Conservation (phyloP, 208 protist species). For the Leishmania mexicana region DNA sequence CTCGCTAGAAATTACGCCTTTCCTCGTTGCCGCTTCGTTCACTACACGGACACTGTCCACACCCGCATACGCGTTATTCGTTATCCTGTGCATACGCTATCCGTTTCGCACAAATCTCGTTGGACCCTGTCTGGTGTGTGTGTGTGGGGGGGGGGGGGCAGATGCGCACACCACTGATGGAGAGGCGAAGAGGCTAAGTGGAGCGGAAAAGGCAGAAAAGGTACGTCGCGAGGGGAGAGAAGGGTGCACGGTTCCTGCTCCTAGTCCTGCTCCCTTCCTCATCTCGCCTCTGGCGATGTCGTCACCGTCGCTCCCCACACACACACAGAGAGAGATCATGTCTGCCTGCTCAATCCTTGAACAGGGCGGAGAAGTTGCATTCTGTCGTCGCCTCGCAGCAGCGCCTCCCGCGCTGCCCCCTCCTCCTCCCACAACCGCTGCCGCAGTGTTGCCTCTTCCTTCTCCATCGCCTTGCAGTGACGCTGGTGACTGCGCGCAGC, state of each 20-base stretch:
- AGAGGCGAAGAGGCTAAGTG: neutral
- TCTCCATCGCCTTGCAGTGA: constrained; percentile 20
- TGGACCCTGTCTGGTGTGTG: neutral
- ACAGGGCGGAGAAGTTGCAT: neutral
- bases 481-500: constrained; percentile 35
- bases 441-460: constrained; percentile 28
- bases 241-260: neutral
- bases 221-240: neutral
- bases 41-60: neutral
- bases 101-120: neutral
- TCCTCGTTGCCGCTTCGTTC: neutral
- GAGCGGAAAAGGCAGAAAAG: neutral
- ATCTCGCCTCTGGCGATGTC: neutral
- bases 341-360: neutral
- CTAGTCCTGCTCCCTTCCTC: neutral
- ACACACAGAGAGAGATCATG: neutral
- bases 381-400: neutral
- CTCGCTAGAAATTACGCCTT: neutral
- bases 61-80: neutral
- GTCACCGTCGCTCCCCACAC: neutral
- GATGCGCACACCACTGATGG: neutral
- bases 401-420: neutral
- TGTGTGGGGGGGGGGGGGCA: neutral
- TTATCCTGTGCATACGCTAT: neutral
- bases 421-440: constrained; percentile 26